Conservation (phyloP, 768 basidiomycete genomes). For the Leccinum incarnatum region DNA sequence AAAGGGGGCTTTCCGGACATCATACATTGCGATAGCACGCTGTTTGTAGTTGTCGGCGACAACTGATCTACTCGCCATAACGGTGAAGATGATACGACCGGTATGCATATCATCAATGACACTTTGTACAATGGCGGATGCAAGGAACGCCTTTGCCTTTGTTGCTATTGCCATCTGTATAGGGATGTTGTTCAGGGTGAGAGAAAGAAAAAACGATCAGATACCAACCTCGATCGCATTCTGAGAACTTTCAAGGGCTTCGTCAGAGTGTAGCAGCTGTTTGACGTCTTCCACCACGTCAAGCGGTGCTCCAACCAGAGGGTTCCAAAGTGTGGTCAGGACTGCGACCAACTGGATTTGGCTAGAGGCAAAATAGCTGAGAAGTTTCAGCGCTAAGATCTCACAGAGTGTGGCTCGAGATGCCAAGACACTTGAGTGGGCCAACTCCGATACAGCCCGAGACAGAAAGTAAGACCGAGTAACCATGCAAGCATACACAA, state of each 20-base stretch:
- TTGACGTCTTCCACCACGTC: slow-evolving; percentile 70
- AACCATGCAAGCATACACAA: slow-evolving; percentile 75
- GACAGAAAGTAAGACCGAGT: slow-evolving; percentile 76
- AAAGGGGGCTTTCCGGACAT: slow-evolving; percentile 62
- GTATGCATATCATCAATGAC: slow-evolving; percentile 86
- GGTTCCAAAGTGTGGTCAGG: slow-evolving; percentile 81
- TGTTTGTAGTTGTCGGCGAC: slow-evolving; percentile 90
- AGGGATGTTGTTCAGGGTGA: neutral
- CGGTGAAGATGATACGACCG: slow-evolving; percentile 71
- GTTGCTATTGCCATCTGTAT: slow-evolving; percentile 85
- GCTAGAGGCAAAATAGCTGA: slow-evolving; percentile 68
- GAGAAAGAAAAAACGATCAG: neutral
- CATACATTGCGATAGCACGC: slow-evolving; percentile 69
- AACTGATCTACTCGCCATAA: slow-evolving; percentile 64
- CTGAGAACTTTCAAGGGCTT: slow-evolving; percentile 59
- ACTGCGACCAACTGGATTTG: slow-evolving; percentile 75
- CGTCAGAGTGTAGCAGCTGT: slow-evolving; percentile 51
- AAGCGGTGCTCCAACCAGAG: slow-evolving; percentile 70
- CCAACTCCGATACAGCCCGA: slow-evolving; percentile 66
- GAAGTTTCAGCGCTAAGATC: slow-evolving; percentile 83
- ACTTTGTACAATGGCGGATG: slow-evolving; percentile 80
- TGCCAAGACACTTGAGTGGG: slow-evolving; percentile 70
- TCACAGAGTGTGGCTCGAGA: slow-evolving; percentile 81
- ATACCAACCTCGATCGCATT: slow-evolving; percentile 80
- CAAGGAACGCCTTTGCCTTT: slow-evolving; percentile 77